phyloP scores from a whole-genome alignment of 257 asterid species.

The Fraxinus anomala region DNA sequence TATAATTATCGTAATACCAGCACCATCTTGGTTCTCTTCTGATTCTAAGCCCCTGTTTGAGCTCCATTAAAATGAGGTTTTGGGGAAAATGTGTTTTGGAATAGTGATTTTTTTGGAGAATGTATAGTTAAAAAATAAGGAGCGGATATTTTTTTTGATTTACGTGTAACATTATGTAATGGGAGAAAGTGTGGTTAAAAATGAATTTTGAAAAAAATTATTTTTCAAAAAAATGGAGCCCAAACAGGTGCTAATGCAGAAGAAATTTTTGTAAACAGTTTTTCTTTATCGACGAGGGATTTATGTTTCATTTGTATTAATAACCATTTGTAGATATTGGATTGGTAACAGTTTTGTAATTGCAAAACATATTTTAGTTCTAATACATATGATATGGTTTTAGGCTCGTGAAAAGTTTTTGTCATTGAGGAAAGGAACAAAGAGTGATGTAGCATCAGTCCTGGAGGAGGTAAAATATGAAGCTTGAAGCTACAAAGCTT shows the following conservation, averaged over 20 bases:
- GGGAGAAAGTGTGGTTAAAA: too few species aligned
- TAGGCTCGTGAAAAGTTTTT: conserved; percentile 98
- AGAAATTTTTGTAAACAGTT: not conserved
- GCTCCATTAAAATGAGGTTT: too few species aligned
- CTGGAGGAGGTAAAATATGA: conserved; percentile 78
- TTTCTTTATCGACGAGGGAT: not conserved
- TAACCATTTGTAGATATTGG: not conserved
- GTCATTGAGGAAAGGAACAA: conserved; percentile 91
- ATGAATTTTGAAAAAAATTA: too few species aligned
- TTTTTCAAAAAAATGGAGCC: too few species aligned
- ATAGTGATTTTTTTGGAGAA: too few species aligned
- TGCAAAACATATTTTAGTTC: conserved; percentile 17
- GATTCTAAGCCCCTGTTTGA: not conserved
- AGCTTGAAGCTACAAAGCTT: conserved; percentile 17
- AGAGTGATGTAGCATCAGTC: conserved; percentile 71
- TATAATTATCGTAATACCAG: not conserved
- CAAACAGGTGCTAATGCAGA: not conserved
- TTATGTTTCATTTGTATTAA: not conserved
- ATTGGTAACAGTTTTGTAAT: not conserved
- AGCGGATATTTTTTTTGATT: too few species aligned
- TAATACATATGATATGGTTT: conserved; percentile 26
- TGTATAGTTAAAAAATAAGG: too few species aligned
- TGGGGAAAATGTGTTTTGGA: too few species aligned
- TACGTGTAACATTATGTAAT: too few species aligned
- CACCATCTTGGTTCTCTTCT: not conserved